Evolutionary conservation across 1,139 yeast genomes (phyloP).

Genomic region (Blastobotrys indianensis): DNA sequence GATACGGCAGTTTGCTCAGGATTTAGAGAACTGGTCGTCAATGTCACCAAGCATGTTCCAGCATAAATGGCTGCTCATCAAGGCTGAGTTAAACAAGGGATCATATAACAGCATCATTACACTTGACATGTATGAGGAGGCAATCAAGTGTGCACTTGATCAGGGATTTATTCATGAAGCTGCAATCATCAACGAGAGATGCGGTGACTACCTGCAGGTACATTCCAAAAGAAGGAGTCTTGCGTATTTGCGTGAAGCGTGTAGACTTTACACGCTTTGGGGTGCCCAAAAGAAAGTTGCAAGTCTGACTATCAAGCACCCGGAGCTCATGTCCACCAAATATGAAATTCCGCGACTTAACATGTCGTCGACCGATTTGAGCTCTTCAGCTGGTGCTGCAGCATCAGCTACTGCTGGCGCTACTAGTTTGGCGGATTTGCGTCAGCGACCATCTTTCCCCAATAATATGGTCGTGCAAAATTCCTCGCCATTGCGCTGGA

Average conservation of each 20-base stretch:
- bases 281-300: constrained; percentile 31
- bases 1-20: constrained; percentile 23
- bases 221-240: constrained; percentile 29
- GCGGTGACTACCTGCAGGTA: constrained; percentile 44
- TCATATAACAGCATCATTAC: constrained; percentile 35
- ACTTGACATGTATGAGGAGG: constrained; percentile 45
- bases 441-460: constrained; percentile 18
- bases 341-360: constrained; percentile 20
- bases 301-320: constrained; percentile 21
- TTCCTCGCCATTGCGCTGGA: constrained; percentile 29
- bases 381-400: constrained; percentile 4
- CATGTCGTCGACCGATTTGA: constrained; percentile 17
- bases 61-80: constrained; percentile 35
- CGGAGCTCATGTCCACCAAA: constrained; percentile 21
- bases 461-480: constrained; percentile 20
- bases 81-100: constrained; percentile 33
- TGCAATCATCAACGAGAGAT: constrained; percentile 41
- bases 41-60: constrained; percentile 38
- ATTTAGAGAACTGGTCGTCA: constrained; percentile 36
- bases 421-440: constrained; percentile 13
- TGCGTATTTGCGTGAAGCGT: constrained; percentile 29
- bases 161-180: constrained; percentile 38
- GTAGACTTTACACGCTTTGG: constrained; percentile 31
- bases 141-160: constrained; percentile 38
- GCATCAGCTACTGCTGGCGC: constrained; percentile 4